Evolutionary conservation across 768 basidiomycete species (phyloP), one percentile per base, ranked within the genome.

Genomic region (Suillus hirtellus): DNA sequence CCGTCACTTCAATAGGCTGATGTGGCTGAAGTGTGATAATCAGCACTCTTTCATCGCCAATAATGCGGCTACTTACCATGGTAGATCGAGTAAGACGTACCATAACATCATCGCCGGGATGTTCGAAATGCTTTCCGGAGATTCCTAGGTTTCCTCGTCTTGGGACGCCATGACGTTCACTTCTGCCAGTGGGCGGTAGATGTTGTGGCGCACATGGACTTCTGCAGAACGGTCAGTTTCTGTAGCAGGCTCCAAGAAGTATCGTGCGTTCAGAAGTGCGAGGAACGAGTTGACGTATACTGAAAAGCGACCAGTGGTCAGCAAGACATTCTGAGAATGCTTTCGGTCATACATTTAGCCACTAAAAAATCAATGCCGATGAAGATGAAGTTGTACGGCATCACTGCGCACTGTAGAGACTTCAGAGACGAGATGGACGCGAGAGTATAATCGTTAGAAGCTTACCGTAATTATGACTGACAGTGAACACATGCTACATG

Each of bases 281-380:
- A 60, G 1, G 60, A 35, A 60, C 21, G 60, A 46, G 15, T 60
- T 60, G 21, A 60, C 60, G 31, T 60, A 60, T 37, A 60, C 60
- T 60, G 47, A 34, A 52, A 60, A 27, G 35, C 11, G 2, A 3
- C 5, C 21, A 24, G 7, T 4, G 35, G 7, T 55, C 54, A 55
- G 54, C 12, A 38, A 5, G 1, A 46, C 4, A 9, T 14, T 55
- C 5, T 7, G 35, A 21, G 7, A 21, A 14, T 12, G 31, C 12
- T 9, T 37, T 24, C 3, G 3, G 3, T 4, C 47, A 38, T 47
- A 60, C 47, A 4, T 49, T 49, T 49, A 49, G 47, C 47, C 14
- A 49, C 3, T 27, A 49, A 24, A 27, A 27, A 49, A 7, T 49
- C 24, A 15, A 49, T 5, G 6, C 47, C 7, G 14, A 49, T 24